These are phyloP conservation scores for Aspergillus hancockii DNA, from an alignment of 495 filamentous ascomycete species.

Conservation along the genomic window DNA sequence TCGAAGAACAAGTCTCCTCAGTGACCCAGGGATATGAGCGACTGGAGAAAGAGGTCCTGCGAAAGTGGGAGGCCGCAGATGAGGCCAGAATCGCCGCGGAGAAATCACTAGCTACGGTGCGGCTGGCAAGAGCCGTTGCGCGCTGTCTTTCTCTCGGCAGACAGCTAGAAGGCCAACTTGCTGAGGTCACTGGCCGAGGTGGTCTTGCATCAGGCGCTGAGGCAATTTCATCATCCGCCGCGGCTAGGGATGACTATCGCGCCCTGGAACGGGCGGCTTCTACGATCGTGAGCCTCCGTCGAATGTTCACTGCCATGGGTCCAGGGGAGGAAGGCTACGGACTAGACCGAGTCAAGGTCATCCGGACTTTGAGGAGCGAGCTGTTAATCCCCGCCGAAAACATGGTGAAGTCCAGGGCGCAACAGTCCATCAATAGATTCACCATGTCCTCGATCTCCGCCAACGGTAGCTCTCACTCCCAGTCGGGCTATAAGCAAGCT, in stretches of 20 bases:
- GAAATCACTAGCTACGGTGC: conserved; percentile 75
- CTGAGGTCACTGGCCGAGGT: conserved; percentile 55
- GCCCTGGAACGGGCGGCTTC: conserved; percentile 77
- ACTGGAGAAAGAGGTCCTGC: conserved; percentile 77
- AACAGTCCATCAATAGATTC: conserved; percentile 83
- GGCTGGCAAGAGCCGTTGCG: conserved; percentile 71
- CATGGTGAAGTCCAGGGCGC: conserved; percentile 64
- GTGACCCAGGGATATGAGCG: conserved; percentile 83
- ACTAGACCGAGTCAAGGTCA: conserved; percentile 67
- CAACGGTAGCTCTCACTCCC: conserved; percentile 30
- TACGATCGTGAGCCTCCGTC: conserved; percentile 70
- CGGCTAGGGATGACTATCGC: conserved; percentile 67
- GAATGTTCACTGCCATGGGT: conserved; percentile 64
- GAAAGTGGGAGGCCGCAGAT: conserved; percentile 79
- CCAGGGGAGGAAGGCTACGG: conserved; percentile 74
- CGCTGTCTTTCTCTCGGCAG: conserved; percentile 76
- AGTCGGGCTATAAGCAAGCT: conserved; percentile 72
- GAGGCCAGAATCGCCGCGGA: conserved; percentile 71
- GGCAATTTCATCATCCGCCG: conserved; percentile 18
- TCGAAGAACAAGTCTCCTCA: conserved; percentile 72
- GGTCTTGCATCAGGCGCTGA: conserved; percentile 9
- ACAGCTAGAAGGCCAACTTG: conserved; percentile 82
- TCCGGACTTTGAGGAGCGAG: conserved; percentile 65
- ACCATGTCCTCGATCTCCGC: conserved; percentile 66
- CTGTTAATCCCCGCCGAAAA: conserved; percentile 70